Conservation (phyloP, 305 asterid genomes). For the Solanum aculeatissimum region DNA sequence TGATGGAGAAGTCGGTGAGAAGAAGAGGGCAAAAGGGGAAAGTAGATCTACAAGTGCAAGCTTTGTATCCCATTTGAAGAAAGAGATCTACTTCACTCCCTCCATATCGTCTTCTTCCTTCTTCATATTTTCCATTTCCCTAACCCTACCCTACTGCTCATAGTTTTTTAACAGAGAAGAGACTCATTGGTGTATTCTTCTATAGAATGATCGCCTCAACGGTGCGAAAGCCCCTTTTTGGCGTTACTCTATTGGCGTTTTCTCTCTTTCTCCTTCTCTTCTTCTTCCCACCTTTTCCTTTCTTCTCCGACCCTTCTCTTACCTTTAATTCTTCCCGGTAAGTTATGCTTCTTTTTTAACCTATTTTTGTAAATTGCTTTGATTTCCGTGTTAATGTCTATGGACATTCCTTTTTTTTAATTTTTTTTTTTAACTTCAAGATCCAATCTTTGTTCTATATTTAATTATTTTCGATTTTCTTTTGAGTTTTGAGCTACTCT, state of each 20-base stretch:
- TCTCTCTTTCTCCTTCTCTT: conserved; percentile 13
- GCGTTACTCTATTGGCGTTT: conserved; percentile 4
- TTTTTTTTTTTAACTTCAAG: too few relatives aligned
- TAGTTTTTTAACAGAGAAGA: background rate
- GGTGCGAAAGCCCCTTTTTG: conserved; percentile 19
- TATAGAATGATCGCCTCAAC: conserved; percentile 10
- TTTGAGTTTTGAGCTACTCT: background rate
- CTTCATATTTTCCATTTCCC: background rate
- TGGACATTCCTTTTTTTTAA: too few relatives aligned
- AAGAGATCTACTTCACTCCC: background rate
- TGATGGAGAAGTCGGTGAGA: background rate
- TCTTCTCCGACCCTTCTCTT: conserved; percentile 2
- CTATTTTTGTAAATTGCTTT: background rate
- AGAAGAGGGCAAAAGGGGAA: background rate
- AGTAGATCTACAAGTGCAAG: background rate
- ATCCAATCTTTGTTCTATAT: background rate
- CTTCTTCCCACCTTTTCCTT: conserved; percentile 16
- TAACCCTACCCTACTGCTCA: background rate
- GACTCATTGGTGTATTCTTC: background rate
- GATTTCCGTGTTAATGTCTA: background rate
- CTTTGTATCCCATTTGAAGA: background rate
- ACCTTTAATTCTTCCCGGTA: conserved; percentile 7
- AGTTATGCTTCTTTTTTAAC: background rate
- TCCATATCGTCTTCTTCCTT: background rate
- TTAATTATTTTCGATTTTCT: background rate